phyloP scores from a whole-genome alignment of 805 yeast genomes.

The Wickerhamomyces kurtzmanii region DNA sequence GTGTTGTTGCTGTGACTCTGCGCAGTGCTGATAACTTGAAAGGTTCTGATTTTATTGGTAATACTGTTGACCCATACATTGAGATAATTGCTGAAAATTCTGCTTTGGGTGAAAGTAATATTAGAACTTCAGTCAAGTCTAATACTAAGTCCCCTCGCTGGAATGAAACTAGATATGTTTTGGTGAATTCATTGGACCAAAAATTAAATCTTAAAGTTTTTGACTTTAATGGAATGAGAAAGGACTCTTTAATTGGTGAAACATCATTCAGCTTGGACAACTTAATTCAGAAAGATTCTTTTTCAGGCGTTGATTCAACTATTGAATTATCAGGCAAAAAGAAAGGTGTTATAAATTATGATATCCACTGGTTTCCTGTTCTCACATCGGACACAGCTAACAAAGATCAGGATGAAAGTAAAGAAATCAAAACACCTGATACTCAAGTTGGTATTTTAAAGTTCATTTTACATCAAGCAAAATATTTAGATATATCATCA shows the following conservation, averaged over 20 bases:
- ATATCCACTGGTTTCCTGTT: constrained; percentile 32
- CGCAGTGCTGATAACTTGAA: constrained; percentile 42
- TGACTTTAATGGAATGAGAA: constrained; percentile 46
- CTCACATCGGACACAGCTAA: constrained; percentile 10
- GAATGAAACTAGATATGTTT: constrained; percentile 54
- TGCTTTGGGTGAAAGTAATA: constrained; percentile 28
- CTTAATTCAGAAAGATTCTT: constrained; percentile 43
- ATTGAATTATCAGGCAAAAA: constrained; percentile 33
- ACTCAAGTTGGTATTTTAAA: constrained; percentile 71
- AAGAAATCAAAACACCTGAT: constrained; percentile 28
- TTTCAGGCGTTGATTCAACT: constrained; percentile 14
- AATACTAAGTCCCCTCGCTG: constrained; percentile 48
- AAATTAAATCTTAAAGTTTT: constrained; percentile 44
- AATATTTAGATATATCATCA: constrained; percentile 39
- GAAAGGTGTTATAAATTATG: constrained; percentile 53
- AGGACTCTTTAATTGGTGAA: constrained; percentile 40
- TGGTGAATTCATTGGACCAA: constrained; percentile 48
- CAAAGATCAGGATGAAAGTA: constrained; percentile 15
- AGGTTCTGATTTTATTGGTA: constrained; percentile 24
- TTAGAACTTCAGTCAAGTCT: constrained; percentile 49
- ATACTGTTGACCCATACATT: constrained; percentile 51
- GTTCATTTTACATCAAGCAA: constrained; percentile 50
- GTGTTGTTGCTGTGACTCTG: constrained; percentile 57
- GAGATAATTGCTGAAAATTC: constrained; percentile 33
- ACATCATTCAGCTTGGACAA: constrained; percentile 48